Evolutionary conservation across 176 grass and related monocot species (phyloP), one percentile per base, ranked within the genome.

Genomic region (Phyllostachys edulis): DNA sequence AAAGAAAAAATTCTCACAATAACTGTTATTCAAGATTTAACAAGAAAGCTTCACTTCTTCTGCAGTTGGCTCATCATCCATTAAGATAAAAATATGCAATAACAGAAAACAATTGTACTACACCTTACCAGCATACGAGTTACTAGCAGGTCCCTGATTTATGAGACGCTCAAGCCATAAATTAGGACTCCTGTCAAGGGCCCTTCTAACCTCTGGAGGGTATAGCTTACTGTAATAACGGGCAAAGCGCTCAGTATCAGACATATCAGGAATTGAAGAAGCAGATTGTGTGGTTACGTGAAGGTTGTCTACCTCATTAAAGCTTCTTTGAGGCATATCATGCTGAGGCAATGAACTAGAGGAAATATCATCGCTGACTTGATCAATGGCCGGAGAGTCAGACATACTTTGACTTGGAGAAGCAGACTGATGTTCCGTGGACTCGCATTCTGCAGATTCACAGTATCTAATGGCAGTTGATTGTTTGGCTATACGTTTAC

Each of bases 201-300:
- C 62, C 26, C 44, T 79, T 50, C 77, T 79, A 32, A 79, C 77
- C 26, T 50, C 77, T 66, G 45, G 77, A 64, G 76, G 76, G 46
- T 36, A 69, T 80, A 24, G 52, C n/a, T 24, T 67, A 70, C 79
- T 27, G 62, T 75, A 84, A 65, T 84, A 40, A 26, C 45, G 59
- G 10, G 81, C 81, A 14, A 79, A 79, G 11, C 29, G 41, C 44
- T 66, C 77, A 36, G 77, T 61, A 20, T 79, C 62, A 66, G 77
- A 79, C 77, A 79, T 79, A 50, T 79, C 77, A 79, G 44, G 20
- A 67, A 66, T 34, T 51, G 62, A 51, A 66, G 42, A 27, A 79
- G 41, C 29, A 27, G 59, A 26, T 10, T 27, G 23, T 23, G 77
- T 37, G 27, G 77, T 66, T 51, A 34, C 29, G 29, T 79, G 42